Conservation (phyloP, 495 filamentous ascomycete species). For the Neurospora sp. region DNA sequence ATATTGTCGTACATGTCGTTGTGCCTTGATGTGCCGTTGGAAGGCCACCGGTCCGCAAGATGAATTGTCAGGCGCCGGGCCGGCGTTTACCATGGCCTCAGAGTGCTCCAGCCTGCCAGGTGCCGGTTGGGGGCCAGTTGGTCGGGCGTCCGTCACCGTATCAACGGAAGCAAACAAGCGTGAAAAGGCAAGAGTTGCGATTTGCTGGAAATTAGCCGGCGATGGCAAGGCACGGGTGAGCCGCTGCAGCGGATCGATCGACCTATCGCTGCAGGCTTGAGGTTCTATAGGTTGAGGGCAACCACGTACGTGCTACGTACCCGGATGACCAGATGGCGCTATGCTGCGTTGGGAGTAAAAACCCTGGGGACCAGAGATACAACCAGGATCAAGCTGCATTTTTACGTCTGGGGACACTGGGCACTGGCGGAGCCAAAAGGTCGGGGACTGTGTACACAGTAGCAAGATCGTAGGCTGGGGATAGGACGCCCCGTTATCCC, state of each 20-base stretch:
- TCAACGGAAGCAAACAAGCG: background rate
- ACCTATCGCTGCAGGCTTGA: background rate
- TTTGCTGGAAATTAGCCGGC: background rate
- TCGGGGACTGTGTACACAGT: background rate
- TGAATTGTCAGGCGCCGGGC: background rate
- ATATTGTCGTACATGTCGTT: background rate
- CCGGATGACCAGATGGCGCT: background rate
- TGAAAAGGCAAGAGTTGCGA: background rate
- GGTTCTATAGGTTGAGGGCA: background rate
- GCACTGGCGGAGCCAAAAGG: background rate
- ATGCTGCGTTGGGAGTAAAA: background rate
- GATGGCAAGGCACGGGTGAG: background rate
- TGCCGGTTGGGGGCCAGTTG: background rate
- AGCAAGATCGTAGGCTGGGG: background rate
- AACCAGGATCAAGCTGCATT: background rate
- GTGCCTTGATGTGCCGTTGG: background rate
- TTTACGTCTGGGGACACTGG: background rate
- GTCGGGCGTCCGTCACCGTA: background rate
- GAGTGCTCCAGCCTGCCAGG: background rate
- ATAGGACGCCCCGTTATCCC: background rate
- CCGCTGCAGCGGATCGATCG: background rate
- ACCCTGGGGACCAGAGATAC: background rate
- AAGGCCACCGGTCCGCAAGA: background rate
- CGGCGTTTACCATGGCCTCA: background rate
- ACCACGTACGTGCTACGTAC: background rate